phyloP scores from a whole-genome alignment of 2,329 filamentous ascomycete species.

The Stenocarpella maydis region DNA sequence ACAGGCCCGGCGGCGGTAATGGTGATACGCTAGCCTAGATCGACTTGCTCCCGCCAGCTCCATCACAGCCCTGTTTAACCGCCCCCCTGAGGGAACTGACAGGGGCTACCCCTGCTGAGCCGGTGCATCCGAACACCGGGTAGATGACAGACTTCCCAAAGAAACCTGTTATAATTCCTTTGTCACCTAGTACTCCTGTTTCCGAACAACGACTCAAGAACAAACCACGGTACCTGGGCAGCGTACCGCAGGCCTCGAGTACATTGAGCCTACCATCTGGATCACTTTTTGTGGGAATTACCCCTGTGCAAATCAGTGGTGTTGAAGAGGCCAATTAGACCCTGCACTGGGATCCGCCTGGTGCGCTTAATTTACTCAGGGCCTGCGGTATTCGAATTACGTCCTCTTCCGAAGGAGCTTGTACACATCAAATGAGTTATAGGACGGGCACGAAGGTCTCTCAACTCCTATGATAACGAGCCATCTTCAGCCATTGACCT shows the following conservation, averaged over 20 bases:
- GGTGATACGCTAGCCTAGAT: too few species aligned
- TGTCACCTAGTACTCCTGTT: not conserved
- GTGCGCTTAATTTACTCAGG: too few species aligned
- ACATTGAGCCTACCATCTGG: too few species aligned
- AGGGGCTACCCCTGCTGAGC: not conserved
- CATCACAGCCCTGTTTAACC: too few species aligned
- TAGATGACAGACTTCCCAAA: conserved; percentile 2
- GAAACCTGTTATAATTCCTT: not conserved
- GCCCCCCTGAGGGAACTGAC: not conserved
- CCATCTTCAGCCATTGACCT: not conserved
- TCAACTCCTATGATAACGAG: not conserved
- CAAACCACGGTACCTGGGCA: too few species aligned
- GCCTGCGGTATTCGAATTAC: not conserved
- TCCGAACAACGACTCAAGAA: not conserved
- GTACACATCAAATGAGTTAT: not conserved
- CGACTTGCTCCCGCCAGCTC: too few species aligned
- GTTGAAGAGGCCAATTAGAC: too few species aligned
- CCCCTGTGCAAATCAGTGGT: too few species aligned
- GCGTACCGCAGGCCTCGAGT: too few species aligned
- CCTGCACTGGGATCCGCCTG: too few species aligned
- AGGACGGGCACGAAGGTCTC: not conserved
- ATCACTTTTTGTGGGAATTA: too few species aligned
- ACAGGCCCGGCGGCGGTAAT: too few species aligned
- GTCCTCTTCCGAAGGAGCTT: not conserved
- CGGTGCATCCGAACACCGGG: conserved; percentile 5